Conservation (phyloP, 164 flowering plant genomes). For the Tetrastigma voinierianum region DNA sequence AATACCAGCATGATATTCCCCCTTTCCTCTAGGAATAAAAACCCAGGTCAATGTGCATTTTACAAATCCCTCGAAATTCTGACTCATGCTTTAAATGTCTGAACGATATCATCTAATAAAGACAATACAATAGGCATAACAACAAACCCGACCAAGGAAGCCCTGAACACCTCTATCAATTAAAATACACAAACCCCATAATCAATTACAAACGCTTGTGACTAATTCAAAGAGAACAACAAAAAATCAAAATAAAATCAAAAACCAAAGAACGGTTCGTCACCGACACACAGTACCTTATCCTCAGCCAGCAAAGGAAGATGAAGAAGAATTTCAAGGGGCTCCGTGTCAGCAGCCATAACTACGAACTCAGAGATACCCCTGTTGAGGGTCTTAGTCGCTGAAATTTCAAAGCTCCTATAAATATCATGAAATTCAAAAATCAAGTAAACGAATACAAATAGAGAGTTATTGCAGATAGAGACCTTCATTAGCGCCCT, state of each 20-base stretch:
- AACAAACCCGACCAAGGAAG: neutral
- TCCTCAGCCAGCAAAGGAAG: constrained; percentile 88
- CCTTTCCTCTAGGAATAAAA: too few species aligned
- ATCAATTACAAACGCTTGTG: neutral
- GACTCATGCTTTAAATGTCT: too few species aligned
- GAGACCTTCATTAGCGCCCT: constrained; percentile 72
- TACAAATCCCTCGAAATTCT: too few species aligned
- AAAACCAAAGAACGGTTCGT: neutral
- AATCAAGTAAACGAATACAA: neutral
- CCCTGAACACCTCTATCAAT: too few species aligned
- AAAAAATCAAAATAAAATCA: neutral
- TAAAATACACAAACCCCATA: neutral
- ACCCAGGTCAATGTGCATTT: too few species aligned
- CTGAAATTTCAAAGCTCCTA: constrained; percentile 28
- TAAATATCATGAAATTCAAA: neutral
- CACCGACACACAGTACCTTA: constrained; percentile 44
- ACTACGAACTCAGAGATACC: constrained; percentile 91
- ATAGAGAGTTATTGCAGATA: neutral
- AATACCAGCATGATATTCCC: too few species aligned
- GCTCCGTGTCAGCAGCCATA: constrained; percentile 92
- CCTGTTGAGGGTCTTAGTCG: constrained; percentile 83
- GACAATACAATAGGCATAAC: too few species aligned
- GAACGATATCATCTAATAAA: too few species aligned
- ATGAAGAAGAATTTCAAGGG: constrained; percentile 86
- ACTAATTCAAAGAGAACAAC: too few species aligned